These are phyloP conservation scores for Saprolegnia diclina DNA, from an alignment of 352 stramenopile species.

Conservation along the genomic window DNA sequence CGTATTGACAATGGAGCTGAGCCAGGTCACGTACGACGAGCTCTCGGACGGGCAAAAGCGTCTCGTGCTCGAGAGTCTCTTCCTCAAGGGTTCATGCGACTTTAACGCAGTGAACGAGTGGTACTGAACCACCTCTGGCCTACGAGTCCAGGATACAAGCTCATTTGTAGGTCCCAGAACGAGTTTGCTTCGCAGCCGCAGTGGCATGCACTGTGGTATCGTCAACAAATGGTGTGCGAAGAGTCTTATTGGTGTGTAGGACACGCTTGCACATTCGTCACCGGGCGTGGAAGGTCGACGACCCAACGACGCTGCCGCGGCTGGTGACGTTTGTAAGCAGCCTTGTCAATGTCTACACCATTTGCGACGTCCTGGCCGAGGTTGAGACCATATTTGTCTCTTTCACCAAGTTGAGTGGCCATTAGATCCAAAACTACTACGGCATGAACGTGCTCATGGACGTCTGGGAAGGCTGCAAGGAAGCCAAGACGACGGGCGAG, in stretches of 20 bases:
- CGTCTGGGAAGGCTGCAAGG: slow-evolving; percentile 8
- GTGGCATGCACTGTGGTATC: not conserved
- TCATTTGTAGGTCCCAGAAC: not conserved
- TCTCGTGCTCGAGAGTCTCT: not conserved
- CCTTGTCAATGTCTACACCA: not conserved
- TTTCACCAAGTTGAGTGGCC: not conserved
- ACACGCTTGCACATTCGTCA: slow-evolving; percentile 4
- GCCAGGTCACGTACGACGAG: not conserved
- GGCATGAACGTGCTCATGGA: slow-evolving; percentile 9
- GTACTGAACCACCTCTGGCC: too few relatives aligned
- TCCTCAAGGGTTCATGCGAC: not conserved
- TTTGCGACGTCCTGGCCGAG: slow-evolving; percentile 4
- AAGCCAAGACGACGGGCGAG: not conserved
- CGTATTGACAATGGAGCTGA: not conserved
- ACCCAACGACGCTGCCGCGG: not conserved
- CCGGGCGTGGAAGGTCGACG: not conserved
- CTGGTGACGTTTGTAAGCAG: not conserved
- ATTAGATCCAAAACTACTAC: not conserved
- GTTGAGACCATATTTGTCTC: not conserved
- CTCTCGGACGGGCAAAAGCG: not conserved
- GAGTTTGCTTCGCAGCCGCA: not conserved
- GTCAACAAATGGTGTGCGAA: too few relatives aligned
- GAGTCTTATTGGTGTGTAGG: too few relatives aligned
- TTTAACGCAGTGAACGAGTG: not conserved
- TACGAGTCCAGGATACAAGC: too few relatives aligned